These are phyloP conservation scores for Penicillium bialowiezense DNA, from an alignment of 495 filamentous ascomycete genomes.

Conservation along the genomic window DNA sequence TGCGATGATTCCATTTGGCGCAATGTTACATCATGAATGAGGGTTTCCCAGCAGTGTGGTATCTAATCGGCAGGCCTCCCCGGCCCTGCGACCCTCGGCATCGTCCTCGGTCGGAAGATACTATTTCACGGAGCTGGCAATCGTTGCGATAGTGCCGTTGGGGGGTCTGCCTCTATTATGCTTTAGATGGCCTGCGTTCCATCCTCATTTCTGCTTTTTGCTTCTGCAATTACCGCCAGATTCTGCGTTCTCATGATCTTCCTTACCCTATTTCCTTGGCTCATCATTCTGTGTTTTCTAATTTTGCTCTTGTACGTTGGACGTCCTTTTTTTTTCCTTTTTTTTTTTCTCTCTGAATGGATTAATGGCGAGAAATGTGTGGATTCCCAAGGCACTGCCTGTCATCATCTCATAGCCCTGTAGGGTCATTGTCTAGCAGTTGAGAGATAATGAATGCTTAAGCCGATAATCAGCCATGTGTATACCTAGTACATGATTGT, in stretches of 20 bases:
- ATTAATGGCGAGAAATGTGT: conserved; percentile 40
- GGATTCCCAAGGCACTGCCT: conserved; percentile 7
- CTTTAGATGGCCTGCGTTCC: conserved; percentile 42
- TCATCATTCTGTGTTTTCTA: conserved; percentile 25
- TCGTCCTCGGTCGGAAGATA: conserved; percentile 9
- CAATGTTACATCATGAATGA: conserved; percentile 31
- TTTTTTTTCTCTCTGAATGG: conserved; percentile 38
- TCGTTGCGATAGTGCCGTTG: conserved; percentile 18
- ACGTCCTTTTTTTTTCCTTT: conserved; percentile 16
- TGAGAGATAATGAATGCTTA: no score
- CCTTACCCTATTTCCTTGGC: conserved; percentile 26
- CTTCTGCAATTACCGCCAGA: conserved; percentile 28
- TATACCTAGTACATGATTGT: no score
- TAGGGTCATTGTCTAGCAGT: no score
- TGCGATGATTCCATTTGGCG: conserved; percentile 33
- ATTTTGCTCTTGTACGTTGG: conserved; percentile 37
- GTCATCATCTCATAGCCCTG: no score
- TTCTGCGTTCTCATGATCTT: conserved; percentile 21
- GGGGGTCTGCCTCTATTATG: conserved; percentile 25
- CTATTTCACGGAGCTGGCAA: conserved; percentile 10
- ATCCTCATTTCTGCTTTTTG: conserved; percentile 24
- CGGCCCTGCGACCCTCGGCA: conserved; percentile 18
- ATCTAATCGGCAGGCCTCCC: conserved; percentile 19
- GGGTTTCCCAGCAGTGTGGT: conserved; percentile 18
- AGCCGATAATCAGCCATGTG: no score